A percentile compares a stretch with the other conserved stretches of the same genome.
Evolutionary conservation across 2,329 filamentous ascomycete species (phyloP).

Genomic region (Cladophialophora carrionii): DNA sequence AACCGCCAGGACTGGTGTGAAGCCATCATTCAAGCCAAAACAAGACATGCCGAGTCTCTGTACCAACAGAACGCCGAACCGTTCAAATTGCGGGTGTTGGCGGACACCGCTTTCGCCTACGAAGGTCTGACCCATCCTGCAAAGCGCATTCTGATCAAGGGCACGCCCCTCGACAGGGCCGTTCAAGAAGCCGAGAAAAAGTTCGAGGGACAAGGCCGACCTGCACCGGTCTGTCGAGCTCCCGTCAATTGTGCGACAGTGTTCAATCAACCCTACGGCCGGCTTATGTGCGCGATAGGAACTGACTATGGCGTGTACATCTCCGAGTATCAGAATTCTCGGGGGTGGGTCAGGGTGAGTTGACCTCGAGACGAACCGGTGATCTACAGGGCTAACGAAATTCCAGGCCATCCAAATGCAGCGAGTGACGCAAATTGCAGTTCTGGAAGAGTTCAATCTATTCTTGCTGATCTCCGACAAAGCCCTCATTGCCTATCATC

Average conservation of each 20-base stretch:
- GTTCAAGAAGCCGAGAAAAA: slow-evolving; percentile 84
- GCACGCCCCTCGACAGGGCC: slow-evolving; percentile 87
- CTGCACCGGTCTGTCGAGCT: slow-evolving; percentile 79
- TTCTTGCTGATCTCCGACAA: slow-evolving; percentile 91
- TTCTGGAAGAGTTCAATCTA: slow-evolving; percentile 93
- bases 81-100: slow-evolving; percentile 87
- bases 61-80: slow-evolving; percentile 94
- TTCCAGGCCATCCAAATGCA: slow-evolving; percentile 71
- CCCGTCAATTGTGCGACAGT: slow-evolving; percentile 90
- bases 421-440: slow-evolving; percentile 87
- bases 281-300: slow-evolving; percentile 86
- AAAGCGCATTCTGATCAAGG: slow-evolving; percentile 74
- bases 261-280: slow-evolving; percentile 78
- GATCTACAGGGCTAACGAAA: slow-evolving; percentile 41
- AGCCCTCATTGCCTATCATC: slow-evolving; percentile 86
- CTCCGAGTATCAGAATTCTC: slow-evolving; percentile 82
- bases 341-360: slow-evolving; percentile 84
- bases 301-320: slow-evolving; percentile 94
- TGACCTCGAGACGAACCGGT: slow-evolving; percentile 25
- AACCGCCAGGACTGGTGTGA: slow-evolving; percentile 86
- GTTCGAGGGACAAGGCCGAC: slow-evolving; percentile 66
- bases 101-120: slow-evolving; percentile 87
- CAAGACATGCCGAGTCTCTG: slow-evolving; percentile 83
- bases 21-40: slow-evolving; percentile 94
- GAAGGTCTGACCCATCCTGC: slow-evolving; percentile 57